These are phyloP conservation scores for Salix udensis DNA, from an alignment of 345 rosid genomes.

Conservation along the genomic window DNA sequence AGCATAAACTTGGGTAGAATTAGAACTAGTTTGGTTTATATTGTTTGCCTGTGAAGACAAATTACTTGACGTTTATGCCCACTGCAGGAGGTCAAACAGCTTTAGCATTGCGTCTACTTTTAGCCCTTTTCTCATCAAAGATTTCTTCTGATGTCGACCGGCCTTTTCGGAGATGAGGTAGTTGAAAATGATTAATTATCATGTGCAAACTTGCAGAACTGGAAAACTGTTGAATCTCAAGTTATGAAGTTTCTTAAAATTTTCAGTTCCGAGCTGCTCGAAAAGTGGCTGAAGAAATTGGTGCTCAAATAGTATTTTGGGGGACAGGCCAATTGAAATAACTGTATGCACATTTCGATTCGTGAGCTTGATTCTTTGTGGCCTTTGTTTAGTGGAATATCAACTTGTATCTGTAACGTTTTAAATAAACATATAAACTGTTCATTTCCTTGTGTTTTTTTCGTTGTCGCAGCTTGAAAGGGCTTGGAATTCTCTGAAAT, in stretches of 20 bases:
- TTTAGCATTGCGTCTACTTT: conserved; percentile 71
- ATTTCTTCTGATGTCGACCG: conserved; percentile 65
- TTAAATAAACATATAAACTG: background rate
- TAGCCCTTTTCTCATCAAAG: conserved; percentile 79
- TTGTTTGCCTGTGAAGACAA: conserved; percentile 1
- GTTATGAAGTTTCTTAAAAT: background rate
- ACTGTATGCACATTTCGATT: conserved; percentile 39
- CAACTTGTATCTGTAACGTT: background rate
- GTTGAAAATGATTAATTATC: background rate
- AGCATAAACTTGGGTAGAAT: conserved; percentile 72
- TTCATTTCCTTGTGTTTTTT: background rate
- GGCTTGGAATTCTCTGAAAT: conserved; percentile 67
- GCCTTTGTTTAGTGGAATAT: background rate
- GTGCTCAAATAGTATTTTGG: conserved; percentile 86
- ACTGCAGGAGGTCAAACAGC: conserved; percentile 80
- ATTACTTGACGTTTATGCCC: conserved; percentile 9
- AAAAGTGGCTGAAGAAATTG: conserved; percentile 68
- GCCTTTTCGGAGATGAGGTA: conserved; percentile 86
- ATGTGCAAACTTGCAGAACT: background rate
- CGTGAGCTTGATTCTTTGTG: background rate
- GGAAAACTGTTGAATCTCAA: background rate
- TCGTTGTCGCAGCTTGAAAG: conserved; percentile 55
- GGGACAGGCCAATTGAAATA: conserved; percentile 86
- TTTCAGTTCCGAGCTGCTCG: conserved; percentile 84
- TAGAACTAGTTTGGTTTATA: background rate